These are phyloP conservation scores for Penicillium sp. DNA, from an alignment of 2,329 filamentous ascomycete species.

Conservation along the genomic window DNA sequence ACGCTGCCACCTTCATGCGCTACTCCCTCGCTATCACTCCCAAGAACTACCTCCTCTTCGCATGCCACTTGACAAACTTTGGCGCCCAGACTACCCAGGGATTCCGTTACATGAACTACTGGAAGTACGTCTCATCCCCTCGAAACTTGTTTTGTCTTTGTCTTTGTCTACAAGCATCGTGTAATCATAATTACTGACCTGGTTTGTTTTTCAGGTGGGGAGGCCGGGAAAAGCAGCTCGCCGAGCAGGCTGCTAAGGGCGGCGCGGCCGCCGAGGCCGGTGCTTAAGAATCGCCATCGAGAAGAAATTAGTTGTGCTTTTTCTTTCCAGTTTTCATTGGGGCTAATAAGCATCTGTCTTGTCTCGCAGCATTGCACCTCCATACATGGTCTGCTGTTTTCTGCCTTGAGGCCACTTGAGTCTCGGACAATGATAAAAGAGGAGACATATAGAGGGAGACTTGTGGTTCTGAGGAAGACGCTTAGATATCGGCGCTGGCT, in stretches of 20 bases:
- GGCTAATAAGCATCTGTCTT: conserved; percentile 9
- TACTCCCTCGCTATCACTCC: conserved; percentile 63
- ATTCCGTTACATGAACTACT: conserved; percentile 62
- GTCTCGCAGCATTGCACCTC: conserved; percentile 13
- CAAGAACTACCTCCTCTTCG: conserved; percentile 66
- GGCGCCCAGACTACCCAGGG: conserved; percentile 58
- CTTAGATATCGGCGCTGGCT: conserved; percentile 2
- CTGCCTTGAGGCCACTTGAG: conserved; percentile 1
- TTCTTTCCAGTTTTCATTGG: conserved; percentile 9
- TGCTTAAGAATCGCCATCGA: conserved; percentile 18
- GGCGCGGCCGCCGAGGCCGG: conserved; percentile 27
- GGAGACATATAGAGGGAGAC: conserved; percentile 12
- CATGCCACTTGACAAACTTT: conserved; percentile 65
- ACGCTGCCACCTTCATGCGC: conserved; percentile 65
- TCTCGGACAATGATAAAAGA: conserved; percentile 1
- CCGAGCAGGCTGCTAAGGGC: conserved; percentile 33
- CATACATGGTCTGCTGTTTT: conserved; percentile 2
- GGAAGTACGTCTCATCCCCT: conserved; percentile 43
- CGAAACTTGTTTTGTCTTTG: background rate
- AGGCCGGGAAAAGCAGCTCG: conserved; percentile 40
- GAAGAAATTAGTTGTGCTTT: conserved; percentile 7
- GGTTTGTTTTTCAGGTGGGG: conserved; percentile 34
- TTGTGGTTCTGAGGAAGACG: conserved; percentile 5
- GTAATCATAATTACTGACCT: conserved; percentile 7
- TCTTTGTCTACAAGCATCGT: background rate